Conservation (phyloP, 768 basidiomycete genomes). For the Trametes meyenii region DNA sequence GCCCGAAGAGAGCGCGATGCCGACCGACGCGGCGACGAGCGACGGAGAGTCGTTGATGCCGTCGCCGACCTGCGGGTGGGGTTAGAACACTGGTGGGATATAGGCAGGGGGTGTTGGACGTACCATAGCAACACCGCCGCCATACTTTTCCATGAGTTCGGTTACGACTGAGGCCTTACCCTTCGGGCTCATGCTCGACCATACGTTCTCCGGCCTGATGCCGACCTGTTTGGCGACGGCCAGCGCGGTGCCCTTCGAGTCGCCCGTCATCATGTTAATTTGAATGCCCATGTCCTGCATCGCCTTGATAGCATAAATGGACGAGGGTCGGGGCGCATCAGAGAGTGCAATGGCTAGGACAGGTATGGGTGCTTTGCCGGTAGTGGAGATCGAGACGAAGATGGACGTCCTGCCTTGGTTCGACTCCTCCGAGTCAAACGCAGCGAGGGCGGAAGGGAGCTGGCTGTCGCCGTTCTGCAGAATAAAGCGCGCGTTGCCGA, state of each 20-base stretch:
- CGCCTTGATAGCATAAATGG: conserved; percentile 78
- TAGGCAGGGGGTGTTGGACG: conserved; percentile 26
- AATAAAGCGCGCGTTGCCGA: conserved; percentile 80
- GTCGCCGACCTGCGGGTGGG: conserved; percentile 77
- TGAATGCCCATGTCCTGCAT: conserved; percentile 89
- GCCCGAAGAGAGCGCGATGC: conserved; percentile 94
- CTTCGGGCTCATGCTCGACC: conserved; percentile 92
- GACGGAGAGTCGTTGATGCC: conserved; percentile 99
- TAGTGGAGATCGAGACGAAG: conserved; percentile 68
- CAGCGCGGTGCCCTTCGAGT: conserved; percentile 80
- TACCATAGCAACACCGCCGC: conserved; percentile 89
- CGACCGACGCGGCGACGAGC: conserved; percentile 92
- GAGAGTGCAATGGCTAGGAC: conserved; percentile 83
- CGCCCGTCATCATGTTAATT: conserved; percentile 94
- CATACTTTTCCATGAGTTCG: conserved; percentile 74
- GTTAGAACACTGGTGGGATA: neutral
- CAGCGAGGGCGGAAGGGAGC: conserved; percentile 60
- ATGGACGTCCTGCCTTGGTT: conserved; percentile 81
- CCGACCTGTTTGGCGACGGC: conserved; percentile 92
- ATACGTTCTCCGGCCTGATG: conserved; percentile 79
- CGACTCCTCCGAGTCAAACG: conserved; percentile 74
- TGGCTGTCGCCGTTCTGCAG: conserved; percentile 52
- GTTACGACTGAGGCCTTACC: conserved; percentile 88
- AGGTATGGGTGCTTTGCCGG: conserved; percentile 50
- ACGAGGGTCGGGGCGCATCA: conserved; percentile 86